These are phyloP conservation scores for Allantophomopsis cytisporea DNA, from an alignment of 2,329 filamentous ascomycete genomes.

Conservation along the genomic window DNA sequence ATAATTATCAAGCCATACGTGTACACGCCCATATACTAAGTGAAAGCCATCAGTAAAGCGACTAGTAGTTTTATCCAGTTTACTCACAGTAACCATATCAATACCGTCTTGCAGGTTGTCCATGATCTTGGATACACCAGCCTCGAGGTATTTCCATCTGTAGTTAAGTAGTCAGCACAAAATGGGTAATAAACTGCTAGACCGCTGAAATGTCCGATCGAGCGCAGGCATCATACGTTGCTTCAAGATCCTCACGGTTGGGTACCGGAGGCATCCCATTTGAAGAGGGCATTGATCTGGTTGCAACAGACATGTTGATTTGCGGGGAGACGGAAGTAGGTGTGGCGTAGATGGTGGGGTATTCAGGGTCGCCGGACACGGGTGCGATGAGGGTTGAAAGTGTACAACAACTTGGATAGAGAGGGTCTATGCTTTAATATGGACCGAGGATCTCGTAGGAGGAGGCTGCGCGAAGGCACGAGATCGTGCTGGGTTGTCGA, in stretches of 20 bases:
- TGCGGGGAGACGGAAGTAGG: no score
- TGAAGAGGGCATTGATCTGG: not conserved
- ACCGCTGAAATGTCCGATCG: not conserved
- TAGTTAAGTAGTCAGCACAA: conserved; percentile 5
- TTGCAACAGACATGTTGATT: not conserved
- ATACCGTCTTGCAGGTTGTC: conserved; percentile 80
- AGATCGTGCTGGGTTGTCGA: no score
- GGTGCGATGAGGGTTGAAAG: no score
- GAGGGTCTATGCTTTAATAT: no score
- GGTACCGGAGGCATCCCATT: conserved; percentile 34
- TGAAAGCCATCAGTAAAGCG: not conserved
- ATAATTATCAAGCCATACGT: conserved; percentile 39
- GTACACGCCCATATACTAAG: conserved; percentile 87
- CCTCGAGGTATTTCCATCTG: conserved; percentile 84
- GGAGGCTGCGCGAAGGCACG: no score
- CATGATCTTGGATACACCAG: conserved; percentile 88
- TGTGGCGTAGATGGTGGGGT: no score
- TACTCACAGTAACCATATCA: conserved; percentile 71
- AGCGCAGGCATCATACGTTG: conserved; percentile 33
- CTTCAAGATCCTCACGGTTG: conserved; percentile 42
- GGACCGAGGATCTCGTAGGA: no score
- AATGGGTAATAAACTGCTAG: not conserved
- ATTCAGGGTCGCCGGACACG: no score
- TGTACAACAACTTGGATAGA: no score
- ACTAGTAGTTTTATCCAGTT: no score